These are phyloP conservation scores for Rhodomyrtus tomentosa DNA, from an alignment of 345 rosid species.

Conservation along the genomic window DNA sequence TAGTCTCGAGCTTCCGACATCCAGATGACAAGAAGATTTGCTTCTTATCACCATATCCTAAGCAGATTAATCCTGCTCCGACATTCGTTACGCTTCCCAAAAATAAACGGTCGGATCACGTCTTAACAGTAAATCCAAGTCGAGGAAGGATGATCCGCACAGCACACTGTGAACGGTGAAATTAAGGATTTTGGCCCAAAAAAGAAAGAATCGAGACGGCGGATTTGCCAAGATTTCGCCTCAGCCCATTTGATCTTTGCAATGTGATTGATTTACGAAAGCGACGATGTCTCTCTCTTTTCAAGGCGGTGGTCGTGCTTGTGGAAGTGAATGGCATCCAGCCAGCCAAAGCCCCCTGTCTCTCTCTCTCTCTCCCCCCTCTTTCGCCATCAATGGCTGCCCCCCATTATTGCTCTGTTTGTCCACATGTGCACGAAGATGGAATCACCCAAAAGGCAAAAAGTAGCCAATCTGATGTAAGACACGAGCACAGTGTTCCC, in stretches of 20 bases:
- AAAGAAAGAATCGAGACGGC: background rate
- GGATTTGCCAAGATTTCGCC: background rate
- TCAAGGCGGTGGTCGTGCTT: background rate
- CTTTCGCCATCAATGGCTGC: background rate
- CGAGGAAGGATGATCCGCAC: background rate
- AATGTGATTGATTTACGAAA: background rate
- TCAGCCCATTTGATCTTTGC: background rate
- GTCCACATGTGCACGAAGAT: background rate
- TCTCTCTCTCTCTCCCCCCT: too few species aligned
- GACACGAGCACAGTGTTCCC: background rate
- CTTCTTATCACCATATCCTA: background rate
- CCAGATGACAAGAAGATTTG: background rate
- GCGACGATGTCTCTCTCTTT: background rate
- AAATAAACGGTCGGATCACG: background rate
- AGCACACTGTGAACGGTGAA: background rate
- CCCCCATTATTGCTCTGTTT: background rate
- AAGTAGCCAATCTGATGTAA: background rate
- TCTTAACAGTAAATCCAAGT: background rate
- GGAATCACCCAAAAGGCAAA: background rate
- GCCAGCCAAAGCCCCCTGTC: background rate
- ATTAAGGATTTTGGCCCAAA: background rate
- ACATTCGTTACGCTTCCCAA: background rate
- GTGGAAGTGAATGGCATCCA: background rate
- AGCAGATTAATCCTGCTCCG: background rate
- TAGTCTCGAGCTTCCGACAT: background rate